These are phyloP conservation scores for Prosopis cineraria DNA, from an alignment of 306 rosid species.

Conservation along the genomic window DNA sequence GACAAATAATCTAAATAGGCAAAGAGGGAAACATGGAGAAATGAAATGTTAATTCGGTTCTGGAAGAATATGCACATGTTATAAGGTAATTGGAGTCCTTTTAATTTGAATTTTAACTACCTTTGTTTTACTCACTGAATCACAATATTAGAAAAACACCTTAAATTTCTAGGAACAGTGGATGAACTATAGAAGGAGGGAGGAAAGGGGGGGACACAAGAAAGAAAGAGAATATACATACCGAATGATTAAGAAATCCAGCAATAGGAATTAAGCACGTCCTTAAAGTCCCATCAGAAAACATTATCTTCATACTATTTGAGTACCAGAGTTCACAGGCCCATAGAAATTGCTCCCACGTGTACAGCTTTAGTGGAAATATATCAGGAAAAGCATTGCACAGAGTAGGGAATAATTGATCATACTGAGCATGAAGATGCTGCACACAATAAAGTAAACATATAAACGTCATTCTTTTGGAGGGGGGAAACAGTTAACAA, in stretches of 20 bases:
- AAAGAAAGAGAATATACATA: slow-evolving; percentile 41
- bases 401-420: slow-evolving; percentile 62
- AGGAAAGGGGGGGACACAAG: not conserved
- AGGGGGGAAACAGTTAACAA: slow-evolving; percentile 2
- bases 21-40: slow-evolving; percentile 13
- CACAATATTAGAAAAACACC: slow-evolving; percentile 26
- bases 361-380: slow-evolving; percentile 71
- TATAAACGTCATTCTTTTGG: slow-evolving; percentile 9
- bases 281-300: slow-evolving; percentile 70
- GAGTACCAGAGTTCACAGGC: slow-evolving; percentile 99
- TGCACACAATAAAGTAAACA: slow-evolving; percentile 45
- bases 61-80: slow-evolving; percentile 20
- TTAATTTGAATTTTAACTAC: slow-evolving; percentile 26
- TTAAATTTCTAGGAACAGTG: not conserved
- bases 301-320: slow-evolving; percentile 84
- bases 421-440: slow-evolving; percentile 76
- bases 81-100: not conserved
- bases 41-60: slow-evolving; percentile 15
- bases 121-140: slow-evolving; percentile 22
- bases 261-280: slow-evolving; percentile 93
- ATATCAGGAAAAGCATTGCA: slow-evolving; percentile 62
- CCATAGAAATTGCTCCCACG: slow-evolving; percentile 88
- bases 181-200: not conserved
- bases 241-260: slow-evolving; percentile 89
- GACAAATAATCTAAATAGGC: slow-evolving; percentile 14